phyloP scores from a whole-genome alignment of 2,329 filamentous ascomycete species.

The Cryphonectria carpinicola region DNA sequence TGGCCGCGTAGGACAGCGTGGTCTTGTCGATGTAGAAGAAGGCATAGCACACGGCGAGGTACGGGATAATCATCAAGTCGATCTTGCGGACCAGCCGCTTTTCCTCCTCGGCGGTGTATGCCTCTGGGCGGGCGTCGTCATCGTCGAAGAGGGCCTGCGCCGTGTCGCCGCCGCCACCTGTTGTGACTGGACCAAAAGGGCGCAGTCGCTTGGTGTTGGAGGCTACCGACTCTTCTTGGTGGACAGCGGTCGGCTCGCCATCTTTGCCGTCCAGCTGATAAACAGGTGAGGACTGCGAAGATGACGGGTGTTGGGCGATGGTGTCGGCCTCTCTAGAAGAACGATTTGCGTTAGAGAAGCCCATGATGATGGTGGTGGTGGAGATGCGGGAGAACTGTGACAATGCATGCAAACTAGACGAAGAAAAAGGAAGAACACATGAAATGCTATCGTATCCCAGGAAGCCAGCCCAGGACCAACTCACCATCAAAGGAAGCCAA shows the following conservation, averaged over 20 bases:
- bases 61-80: slow-evolving; percentile 27
- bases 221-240: slow-evolving; percentile 18
- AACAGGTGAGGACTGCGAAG: background rate
- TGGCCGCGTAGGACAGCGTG: slow-evolving; percentile 64
- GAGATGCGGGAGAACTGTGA: background rate
- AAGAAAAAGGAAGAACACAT: background rate
- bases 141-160: slow-evolving; percentile 21
- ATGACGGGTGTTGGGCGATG: background rate
- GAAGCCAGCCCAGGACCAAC: background rate
- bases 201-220: background rate
- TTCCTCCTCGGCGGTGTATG: slow-evolving; percentile 24
- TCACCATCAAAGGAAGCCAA: background rate
- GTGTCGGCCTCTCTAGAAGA: background rate
- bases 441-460: background rate
- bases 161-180: slow-evolving; percentile 16
- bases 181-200: slow-evolving; percentile 4
- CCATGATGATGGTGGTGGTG: background rate
- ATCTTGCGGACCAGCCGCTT: slow-evolving; percentile 26
- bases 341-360: background rate
- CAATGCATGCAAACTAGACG: background rate
- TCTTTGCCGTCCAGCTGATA: slow-evolving; percentile 15
- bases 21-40: slow-evolving; percentile 47
- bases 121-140: slow-evolving; percentile 10
- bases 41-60: slow-evolving; percentile 26
- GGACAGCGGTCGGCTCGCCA: background rate